Evolutionary conservation across 73 alveolate species (phyloP).

Genomic region (Paraurostyla sp.): DNA sequence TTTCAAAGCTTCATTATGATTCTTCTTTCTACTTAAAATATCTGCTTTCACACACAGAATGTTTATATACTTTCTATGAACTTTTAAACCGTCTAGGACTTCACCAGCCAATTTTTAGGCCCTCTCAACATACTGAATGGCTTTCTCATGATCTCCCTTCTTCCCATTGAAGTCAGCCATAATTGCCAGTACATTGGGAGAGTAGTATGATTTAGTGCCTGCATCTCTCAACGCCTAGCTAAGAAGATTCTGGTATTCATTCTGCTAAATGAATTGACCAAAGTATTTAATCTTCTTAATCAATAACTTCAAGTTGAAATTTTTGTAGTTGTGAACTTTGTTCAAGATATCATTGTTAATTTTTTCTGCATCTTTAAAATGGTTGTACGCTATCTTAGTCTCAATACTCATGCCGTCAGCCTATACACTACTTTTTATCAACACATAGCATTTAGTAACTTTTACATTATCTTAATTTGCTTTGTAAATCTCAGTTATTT

Average conservation of each 20-base stretch:
- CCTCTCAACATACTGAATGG: neutral
- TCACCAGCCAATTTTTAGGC: conserved; percentile 20
- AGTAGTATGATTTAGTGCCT: conserved; percentile 1
- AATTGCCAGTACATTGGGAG: conserved; percentile 34
- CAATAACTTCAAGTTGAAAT: conserved; percentile 1
- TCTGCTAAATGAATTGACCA: neutral
- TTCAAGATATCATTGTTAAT: neutral
- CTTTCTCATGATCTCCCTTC: conserved; percentile 56
- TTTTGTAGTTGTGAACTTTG: neutral
- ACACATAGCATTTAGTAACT: too few relatives aligned
- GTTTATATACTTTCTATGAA: neutral
- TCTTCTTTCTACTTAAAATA: neutral
- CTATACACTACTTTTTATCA: too few relatives aligned
- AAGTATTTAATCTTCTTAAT: neutral
- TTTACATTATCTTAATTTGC: too few relatives aligned
- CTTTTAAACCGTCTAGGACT: conserved; percentile 26
- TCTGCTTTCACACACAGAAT: neutral
- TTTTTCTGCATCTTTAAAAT: neutral
- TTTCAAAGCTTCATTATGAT: neutral
- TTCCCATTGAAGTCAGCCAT: conserved; percentile 47
- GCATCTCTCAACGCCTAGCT: conserved; percentile 42
- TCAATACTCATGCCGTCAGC: too few relatives aligned
- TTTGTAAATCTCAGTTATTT: too few relatives aligned
- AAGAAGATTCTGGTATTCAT: neutral
- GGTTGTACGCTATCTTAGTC: too few relatives aligned